A percentile compares a stretch with the other conserved stretches of the same genome.
Evolutionary conservation across 371 early-diverging fungal genomes (phyloP).

Genomic region (Cokeromyces recurvatus): DNA sequence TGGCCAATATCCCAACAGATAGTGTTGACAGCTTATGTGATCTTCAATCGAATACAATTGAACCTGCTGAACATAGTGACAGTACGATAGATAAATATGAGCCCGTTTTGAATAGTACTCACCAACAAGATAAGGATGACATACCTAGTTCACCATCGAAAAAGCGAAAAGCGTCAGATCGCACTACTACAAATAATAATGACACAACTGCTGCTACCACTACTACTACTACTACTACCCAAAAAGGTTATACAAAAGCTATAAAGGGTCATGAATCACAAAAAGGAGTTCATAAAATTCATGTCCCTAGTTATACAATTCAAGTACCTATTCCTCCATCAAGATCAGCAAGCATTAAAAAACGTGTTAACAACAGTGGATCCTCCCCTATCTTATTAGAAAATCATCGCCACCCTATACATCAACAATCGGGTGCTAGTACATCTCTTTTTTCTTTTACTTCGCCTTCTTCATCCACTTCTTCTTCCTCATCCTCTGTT

Average conservation of each 20-base stretch:
- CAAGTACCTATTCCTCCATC: conserved; percentile 7
- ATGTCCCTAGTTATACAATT: conserved; percentile 33
- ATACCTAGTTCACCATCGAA: conserved; percentile 20
- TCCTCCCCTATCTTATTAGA: too few relatives aligned
- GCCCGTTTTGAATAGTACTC: too few relatives aligned
- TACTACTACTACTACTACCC: too few relatives aligned
- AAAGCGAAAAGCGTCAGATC: conserved; percentile 25
- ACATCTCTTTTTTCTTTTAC: conserved; percentile 18
- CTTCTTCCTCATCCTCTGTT: conserved; percentile 34
- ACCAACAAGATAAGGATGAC: too few relatives aligned
- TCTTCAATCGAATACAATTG: conserved; percentile 28
- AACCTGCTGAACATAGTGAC: conserved; percentile 15
- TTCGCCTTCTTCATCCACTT: conserved; percentile 20
- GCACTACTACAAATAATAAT: conserved; percentile 1
- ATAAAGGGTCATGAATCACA: conserved; percentile 13
- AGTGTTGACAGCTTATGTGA: conserved; percentile 15
- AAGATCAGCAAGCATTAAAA: too few relatives aligned
- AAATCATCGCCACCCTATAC: too few relatives aligned
- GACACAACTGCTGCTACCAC: background rate
- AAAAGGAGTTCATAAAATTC: conserved; percentile 36
- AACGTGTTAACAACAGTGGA: too few relatives aligned
- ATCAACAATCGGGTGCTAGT: conserved; percentile 9
- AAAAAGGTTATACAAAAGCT: too few relatives aligned
- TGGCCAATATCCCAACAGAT: conserved; percentile 16
- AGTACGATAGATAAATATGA: too few relatives aligned